These are phyloP conservation scores for Artemisia argyi DNA, from an alignment of 129 eudicot species.

Conservation along the genomic window DNA sequence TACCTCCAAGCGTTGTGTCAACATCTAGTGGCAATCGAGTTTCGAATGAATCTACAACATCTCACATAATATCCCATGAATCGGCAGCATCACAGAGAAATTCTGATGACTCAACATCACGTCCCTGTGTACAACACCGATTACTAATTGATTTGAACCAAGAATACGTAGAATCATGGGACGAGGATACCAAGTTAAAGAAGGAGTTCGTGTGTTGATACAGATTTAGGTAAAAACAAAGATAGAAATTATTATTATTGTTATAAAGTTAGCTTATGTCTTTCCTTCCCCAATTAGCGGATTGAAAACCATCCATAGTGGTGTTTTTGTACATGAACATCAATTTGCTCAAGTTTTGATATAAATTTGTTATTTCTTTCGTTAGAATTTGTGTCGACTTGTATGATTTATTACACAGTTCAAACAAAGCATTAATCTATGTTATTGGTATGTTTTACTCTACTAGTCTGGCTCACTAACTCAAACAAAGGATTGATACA, in stretches of 20 bases:
- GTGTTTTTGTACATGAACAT: slow-evolving; percentile 33
- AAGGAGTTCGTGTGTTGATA: slow-evolving; percentile 34
- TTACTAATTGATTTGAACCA: slow-evolving; percentile 36
- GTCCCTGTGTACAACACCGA: slow-evolving; percentile 12
- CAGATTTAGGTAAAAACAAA: slow-evolving; percentile 25
- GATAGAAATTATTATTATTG: slow-evolving; percentile 16
- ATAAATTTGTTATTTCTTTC: slow-evolving; percentile 30
- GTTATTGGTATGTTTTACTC: slow-evolving; percentile 16
- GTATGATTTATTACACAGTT: not conserved
- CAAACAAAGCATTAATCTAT: not conserved
- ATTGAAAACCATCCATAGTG: slow-evolving; percentile 32
- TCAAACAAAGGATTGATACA: not conserved
- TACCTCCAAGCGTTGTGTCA: slow-evolving; percentile 25
- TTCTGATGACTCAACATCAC: slow-evolving; percentile 33
- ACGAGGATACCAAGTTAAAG: slow-evolving; percentile 25
- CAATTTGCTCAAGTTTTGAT: slow-evolving; percentile 33
- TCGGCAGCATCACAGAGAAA: slow-evolving; percentile 25
- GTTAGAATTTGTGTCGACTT: not conserved
- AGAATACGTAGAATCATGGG: slow-evolving; percentile 40
- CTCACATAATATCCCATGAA: slow-evolving; percentile 19
- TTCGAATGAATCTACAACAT: slow-evolving; percentile 21
- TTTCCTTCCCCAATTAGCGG: slow-evolving; percentile 37
- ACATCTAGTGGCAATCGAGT: slow-evolving; percentile 31
- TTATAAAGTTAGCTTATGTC: slow-evolving; percentile 19
- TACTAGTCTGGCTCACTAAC: slow-evolving; percentile 3